Evolutionary conservation across 139 green algal species (phyloP), one percentile per base, ranked within the genome.

Genomic region (Chlamydomonas schloesseri): DNA sequence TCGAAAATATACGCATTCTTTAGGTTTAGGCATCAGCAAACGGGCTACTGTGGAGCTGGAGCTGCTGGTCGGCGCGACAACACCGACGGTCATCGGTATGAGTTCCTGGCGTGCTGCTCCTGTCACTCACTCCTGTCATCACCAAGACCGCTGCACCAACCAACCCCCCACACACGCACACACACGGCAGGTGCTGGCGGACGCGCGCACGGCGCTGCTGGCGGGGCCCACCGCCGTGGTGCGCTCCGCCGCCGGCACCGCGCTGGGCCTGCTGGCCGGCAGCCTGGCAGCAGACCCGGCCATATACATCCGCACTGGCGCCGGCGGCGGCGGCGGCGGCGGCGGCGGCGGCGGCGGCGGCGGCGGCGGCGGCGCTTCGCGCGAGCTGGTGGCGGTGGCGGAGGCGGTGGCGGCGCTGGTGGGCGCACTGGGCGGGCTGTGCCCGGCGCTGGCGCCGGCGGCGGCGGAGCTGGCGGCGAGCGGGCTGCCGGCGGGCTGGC

Each of bases 201-300:
- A 85, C 47, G 46, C 69, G 65, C 65, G 79, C 21, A n/a, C 46
- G 28, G 46, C 68, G 79, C 68, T 85, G 79, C 65, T 85, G 65
- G 31, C 47, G 1, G 79, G 79, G 5, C 10, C 67, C 20, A 76
- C 10, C 26, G 79, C 79, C 21, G 79, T 68, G 31, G 79, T 85
- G 23, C 79, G 79, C 47, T 77, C 79, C 79, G 79, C 65, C 79
- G 79, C 79, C 79, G 79, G 67, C 26, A 77, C 79, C 29, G 79
- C 47, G 5, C 46, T 85, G 47, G 79, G n/a, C n/a, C 37, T 76
- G 47, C 79, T 85, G 64, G 79, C 46, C 31, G 79, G 79, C 65
- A 85, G 67, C 65, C 67, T 85, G 31, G 79, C 79, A 67, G 65
- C 79, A 0, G 79, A 85, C 34, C 79, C 79, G 20, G 79, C 79